Base-by-base conservation (phyloP, 2,329 filamentous ascomycete genomes). In the Aspergillus sclerotialis region DNA sequence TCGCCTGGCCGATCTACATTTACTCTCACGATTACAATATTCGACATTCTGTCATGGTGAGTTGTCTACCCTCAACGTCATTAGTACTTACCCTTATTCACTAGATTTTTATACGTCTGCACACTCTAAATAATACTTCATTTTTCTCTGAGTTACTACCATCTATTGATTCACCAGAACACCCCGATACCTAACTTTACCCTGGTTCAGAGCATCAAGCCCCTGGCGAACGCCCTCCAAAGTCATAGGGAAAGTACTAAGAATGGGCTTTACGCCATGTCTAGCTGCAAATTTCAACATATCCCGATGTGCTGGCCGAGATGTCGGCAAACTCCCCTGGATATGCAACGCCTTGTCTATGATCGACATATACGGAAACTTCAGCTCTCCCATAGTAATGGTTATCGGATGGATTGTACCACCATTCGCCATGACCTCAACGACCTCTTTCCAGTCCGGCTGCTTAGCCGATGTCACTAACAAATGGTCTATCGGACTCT, bases 381-480 rank as follows among this genome's bases (percentile, higher is more conserved):
- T 40, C 17, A 58, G 34, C 30, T 57, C 45, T 1, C 41, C 45
- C 10, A 30, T 18, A 10, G 42, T 41, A 4, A 58, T 51, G 2
- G 52, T 53, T 13, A 63, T 40, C 7, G 57, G 52, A 35, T 56
- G 57, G 25, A 61, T 52, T 2, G 44, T 42, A 9, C 48, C 50
- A 6, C 40, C 36, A 5, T 50, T 49, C 4, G 55, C 55, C 44
- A 62, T 48, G 12, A 59, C 35, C 12, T 48, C 44, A 4, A 58
- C 28, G 21, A 57, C 50, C 10, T 51, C 42, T 5, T 45, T 30
- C 56, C 59, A 64, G 32, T 58, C 51, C 2, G 58, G 56, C 34
- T 54, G 51, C 6, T 38, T 40, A 7, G 52, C 52, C 8, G 55
- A 50, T 0, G 56, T 60, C 16, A 61, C 48, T 6, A 63, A 38